A percentile compares a stretch with the other conserved stretches of the same genome.
Conservation (phyloP, 1,139 yeast species). For the Nakaseomyces delphensis region DNA sequence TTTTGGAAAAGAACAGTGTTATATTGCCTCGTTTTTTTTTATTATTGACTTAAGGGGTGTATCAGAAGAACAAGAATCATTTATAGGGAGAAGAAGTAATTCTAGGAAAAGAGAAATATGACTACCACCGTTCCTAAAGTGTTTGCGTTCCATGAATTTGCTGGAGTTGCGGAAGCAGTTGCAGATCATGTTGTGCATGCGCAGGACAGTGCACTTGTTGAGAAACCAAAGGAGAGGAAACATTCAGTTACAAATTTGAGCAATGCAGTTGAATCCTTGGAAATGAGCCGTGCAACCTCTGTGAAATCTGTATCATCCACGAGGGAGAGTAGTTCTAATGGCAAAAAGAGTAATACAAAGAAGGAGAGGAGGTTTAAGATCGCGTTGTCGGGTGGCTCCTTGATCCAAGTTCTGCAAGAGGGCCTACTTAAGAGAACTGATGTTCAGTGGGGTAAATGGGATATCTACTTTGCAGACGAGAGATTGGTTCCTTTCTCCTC, state of each 20-base stretch:
- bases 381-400: slow-evolving; percentile 88
- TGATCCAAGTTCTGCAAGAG: slow-evolving; percentile 75
- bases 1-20: no score
- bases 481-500: slow-evolving; percentile 83
- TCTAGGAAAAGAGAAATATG: slow-evolving; percentile 37
- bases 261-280: slow-evolving; percentile 7
- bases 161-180: slow-evolving; percentile 89
- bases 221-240: slow-evolving; percentile 19
- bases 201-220: slow-evolving; percentile 45
- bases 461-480: slow-evolving; percentile 93
- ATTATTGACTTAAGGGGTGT: no score
- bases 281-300: slow-evolving; percentile 14
- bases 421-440: slow-evolving; percentile 69
- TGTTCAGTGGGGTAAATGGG: slow-evolving; percentile 92
- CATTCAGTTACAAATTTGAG: slow-evolving; percentile 16
- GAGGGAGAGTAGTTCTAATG: slow-evolving; percentile 8
- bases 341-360: slow-evolving; percentile 18
- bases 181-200: slow-evolving; percentile 80
- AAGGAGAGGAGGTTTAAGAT: slow-evolving; percentile 58
- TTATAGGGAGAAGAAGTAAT: neutral
- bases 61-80: neutral
- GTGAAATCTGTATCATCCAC: slow-evolving; percentile 13
- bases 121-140: slow-evolving; percentile 89
- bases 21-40: no score
- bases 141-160: slow-evolving; percentile 80